Base-by-base conservation (phyloP, 2,329 filamentous ascomycete genomes). In the Sclerotinia subarctica region DNA sequence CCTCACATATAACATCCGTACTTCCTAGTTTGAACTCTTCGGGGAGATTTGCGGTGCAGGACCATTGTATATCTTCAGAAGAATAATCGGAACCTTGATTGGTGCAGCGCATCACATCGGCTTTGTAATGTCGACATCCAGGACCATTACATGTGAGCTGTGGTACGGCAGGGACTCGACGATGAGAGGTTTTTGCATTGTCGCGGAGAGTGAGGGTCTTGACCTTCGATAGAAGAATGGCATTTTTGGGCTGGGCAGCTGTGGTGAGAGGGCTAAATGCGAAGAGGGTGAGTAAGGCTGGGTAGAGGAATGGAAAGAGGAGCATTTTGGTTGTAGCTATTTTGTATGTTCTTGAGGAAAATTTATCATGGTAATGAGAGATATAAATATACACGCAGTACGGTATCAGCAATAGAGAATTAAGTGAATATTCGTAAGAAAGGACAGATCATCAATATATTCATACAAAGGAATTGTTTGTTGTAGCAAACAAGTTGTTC, bases 1-100 rank as follows among this genome's bases (percentile, higher is more conserved):
- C 94, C 77, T 99, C 94, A 79, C 95, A 99, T 15, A 93, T 83
- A 67, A 98, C 94, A 70, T 98, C 94, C 15, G 94, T 97, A 70
- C 86, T 85, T 68, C 92, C 94, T 38, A 98, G 86, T 79, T 85
- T 86, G 71, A 90, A 83, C 75, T 88, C 85, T 29, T 83, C 80
- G 0, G 88, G 88, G 21, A 90, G 78, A 2, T 80, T 78, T 0
- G 88, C 86, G 6, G 87, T 87, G 80, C 94, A 99, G 38, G 91
- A 92, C 94, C 94, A 99, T 80, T 97, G 90, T 49, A 97, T 85
- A 77, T 97, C 91, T 79, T 95, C 88, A 54, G 82, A 78, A 71
- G 88, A 87, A 81, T 97, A 97, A 70, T 90, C 90, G 42, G 86
- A 82, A 70, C 94, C 95, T 70, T 90, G 85, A 81, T 98, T 98